Percentiles rank a stretch among this genome's conserved stretches.
phyloP scores from a whole-genome alignment of 352 stramenopile species.

The Sclerospora graminicola region DNA sequence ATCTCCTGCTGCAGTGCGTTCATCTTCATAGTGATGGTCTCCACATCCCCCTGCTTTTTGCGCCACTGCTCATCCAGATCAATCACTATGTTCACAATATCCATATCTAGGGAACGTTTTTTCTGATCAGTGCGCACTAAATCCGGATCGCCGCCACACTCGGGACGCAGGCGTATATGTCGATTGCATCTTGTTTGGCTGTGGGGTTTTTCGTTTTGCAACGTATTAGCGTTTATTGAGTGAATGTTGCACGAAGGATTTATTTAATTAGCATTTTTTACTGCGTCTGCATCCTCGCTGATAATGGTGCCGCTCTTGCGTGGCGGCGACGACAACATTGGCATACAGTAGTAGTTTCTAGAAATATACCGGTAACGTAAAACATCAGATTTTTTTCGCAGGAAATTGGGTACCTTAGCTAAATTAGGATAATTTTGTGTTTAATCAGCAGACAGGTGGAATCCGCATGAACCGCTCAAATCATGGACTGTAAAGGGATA shows the following conservation, averaged over 20 bases:
- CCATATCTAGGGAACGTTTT: conserved; percentile 90
- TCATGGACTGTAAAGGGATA: too few relatives aligned
- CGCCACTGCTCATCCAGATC: too few relatives aligned
- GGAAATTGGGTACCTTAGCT: too few relatives aligned
- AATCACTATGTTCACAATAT: conserved; percentile 94
- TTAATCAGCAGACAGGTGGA: too few relatives aligned
- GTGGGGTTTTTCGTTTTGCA: conserved; percentile 15
- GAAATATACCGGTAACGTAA: too few relatives aligned
- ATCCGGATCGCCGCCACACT: too few relatives aligned
- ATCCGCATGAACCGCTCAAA: too few relatives aligned
- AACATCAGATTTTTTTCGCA: too few relatives aligned
- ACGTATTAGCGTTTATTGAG: conserved; percentile 14
- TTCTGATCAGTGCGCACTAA: conserved; percentile 90
- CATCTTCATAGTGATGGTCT: conserved; percentile 82
- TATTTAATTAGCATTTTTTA: too few relatives aligned
- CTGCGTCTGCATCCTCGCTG: conserved; percentile 22
- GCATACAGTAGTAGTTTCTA: too few relatives aligned
- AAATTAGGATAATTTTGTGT: too few relatives aligned
- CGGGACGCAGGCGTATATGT: conserved; percentile 95
- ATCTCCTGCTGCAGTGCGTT: conserved; percentile 81
- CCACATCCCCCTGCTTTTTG: conserved; percentile 79
- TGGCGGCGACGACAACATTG: conserved; percentile 67
- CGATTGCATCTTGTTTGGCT: conserved; percentile 89
- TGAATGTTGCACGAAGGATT: too few relatives aligned
- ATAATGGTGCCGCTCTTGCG: conserved; percentile 55